Percentiles rank a stretch among this genome's conserved stretches.
Evolutionary conservation across 805 yeast genomes (phyloP).

Genomic region (Ogataea polymorpha): DNA sequence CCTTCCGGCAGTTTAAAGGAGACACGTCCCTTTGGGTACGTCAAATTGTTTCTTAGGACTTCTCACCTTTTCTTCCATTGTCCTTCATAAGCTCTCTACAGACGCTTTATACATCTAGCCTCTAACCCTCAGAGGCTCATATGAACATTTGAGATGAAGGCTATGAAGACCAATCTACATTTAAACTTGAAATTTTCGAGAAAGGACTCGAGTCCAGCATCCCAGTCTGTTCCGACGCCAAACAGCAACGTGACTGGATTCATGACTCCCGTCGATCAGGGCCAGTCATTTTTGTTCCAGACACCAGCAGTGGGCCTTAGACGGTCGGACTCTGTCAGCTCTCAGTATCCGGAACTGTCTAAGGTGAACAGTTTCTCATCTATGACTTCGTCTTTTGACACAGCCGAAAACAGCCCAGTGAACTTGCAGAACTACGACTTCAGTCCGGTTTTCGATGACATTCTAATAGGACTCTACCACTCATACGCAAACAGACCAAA

Average conservation of each 20-base stretch:
- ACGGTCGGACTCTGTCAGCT: constrained; percentile 21
- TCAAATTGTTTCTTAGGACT: constrained; percentile 7
- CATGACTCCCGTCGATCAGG: constrained; percentile 26
- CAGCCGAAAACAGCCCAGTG: constrained; percentile 19
- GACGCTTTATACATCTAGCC: constrained; percentile 7
- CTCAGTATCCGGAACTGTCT: constrained; percentile 18
- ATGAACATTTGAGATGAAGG: constrained; percentile 20
- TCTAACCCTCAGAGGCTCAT: constrained; percentile 1
- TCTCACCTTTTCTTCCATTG: constrained; percentile 10
- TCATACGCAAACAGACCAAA: constrained; percentile 53
- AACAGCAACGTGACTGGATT: constrained; percentile 9
- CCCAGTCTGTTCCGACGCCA: constrained; percentile 4
- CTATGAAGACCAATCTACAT: constrained; percentile 28
- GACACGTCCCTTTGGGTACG: constrained; percentile 11
- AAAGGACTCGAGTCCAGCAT: constrained; percentile 17
- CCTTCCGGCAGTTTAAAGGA: constrained; percentile 8
- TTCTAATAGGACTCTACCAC: constrained; percentile 46
- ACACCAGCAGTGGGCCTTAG: constrained; percentile 18
- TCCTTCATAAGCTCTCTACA: constrained; percentile 8
- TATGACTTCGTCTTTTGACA: constrained; percentile 18
- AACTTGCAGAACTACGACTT: constrained; percentile 27
- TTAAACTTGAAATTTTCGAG: constrained; percentile 21
- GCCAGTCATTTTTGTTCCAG: constrained; percentile 21
- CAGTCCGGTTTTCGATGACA: constrained; percentile 41
- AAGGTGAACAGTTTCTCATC: constrained; percentile 26